phyloP scores from a whole-genome alignment of 2,329 filamentous ascomycete species.

The Ophiobolus disseminans region DNA sequence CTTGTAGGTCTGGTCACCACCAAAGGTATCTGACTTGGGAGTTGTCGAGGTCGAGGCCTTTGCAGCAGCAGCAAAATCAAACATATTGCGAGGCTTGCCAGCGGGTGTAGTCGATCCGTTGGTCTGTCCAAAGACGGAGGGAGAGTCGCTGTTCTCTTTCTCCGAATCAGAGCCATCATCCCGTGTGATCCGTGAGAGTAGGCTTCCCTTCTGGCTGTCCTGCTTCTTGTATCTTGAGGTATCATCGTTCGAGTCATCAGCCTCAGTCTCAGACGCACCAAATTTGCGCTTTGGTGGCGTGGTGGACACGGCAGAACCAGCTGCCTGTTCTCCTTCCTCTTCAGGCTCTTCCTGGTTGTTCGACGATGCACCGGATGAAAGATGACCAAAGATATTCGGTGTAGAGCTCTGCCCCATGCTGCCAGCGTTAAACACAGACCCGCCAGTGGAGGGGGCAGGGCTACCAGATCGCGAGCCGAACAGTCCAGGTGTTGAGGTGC shows the following conservation, averaged over 20 bases:
- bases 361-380: slow-evolving; percentile 43
- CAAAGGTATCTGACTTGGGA: slow-evolving; percentile 37
- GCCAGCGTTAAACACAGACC: slow-evolving; percentile 43
- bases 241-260: slow-evolving; percentile 33
- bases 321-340: slow-evolving; percentile 23
- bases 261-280: slow-evolving; percentile 32
- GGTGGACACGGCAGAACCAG: slow-evolving; percentile 21
- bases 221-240: slow-evolving; percentile 29
- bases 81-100: slow-evolving; percentile 33
- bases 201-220: slow-evolving; percentile 23
- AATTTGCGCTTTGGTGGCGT: slow-evolving; percentile 34
- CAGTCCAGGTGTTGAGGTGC: slow-evolving; percentile 30
- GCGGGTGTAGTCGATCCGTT: slow-evolving; percentile 38
- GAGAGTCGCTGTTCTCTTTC: slow-evolving; percentile 26
- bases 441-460: slow-evolving; percentile 40
- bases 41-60: slow-evolving; percentile 36
- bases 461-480: slow-evolving; percentile 36
- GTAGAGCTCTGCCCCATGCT: slow-evolving; percentile 26
- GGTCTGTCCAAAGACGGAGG: slow-evolving; percentile 24
- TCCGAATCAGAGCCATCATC: slow-evolving; percentile 28
- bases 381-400: slow-evolving; percentile 43
- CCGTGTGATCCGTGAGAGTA: slow-evolving; percentile 40
- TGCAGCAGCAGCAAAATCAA: slow-evolving; percentile 40
- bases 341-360: slow-evolving; percentile 40
- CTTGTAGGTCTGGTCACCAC: slow-evolving; percentile 48